Evolutionary conservation across 192 early-diverging fungal species (phyloP).

Genomic region (Rhizoclosmatium globosum): DNA sequence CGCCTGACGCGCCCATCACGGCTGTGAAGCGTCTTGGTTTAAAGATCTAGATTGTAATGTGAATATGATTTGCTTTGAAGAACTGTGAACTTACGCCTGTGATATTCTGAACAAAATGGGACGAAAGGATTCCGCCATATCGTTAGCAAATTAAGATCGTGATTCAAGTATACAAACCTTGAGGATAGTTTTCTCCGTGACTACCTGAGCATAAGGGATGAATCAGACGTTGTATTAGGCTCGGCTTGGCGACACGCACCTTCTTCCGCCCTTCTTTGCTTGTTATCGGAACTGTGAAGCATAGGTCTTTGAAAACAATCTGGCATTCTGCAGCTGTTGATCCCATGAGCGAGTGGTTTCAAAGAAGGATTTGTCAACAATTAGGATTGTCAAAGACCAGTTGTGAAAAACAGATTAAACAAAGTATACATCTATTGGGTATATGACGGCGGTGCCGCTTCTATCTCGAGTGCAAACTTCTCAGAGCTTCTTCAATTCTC

Average conservation of each 20-base stretch:
- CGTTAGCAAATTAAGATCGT: neutral
- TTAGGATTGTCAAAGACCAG: no score
- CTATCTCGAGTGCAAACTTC: no score
- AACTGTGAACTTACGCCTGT: conserved; percentile 19
- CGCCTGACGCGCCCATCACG: conserved; percentile 90
- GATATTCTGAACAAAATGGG: conserved; percentile 9
- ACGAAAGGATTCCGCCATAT: no score
- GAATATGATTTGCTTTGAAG: neutral
- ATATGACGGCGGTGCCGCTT: no score
- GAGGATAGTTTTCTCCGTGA: conserved; percentile 30
- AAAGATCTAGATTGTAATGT: conserved; percentile 27
- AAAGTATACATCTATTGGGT: no score
- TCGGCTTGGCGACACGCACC: neutral
- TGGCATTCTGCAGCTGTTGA: conserved; percentile 29
- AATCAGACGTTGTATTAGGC: neutral
- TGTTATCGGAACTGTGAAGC: conserved; percentile 22
- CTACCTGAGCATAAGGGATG: conserved; percentile 8
- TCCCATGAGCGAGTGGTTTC: neutral
- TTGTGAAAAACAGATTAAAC: no score
- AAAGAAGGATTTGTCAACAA: neutral
- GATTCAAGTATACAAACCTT: neutral
- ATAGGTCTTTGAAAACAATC: conserved; percentile 32
- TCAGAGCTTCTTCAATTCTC: no score
- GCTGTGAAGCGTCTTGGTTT: conserved; percentile 78
- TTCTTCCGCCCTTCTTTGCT: conserved; percentile 27